Conservation (phyloP, 1,284 basidiomycete species). For the Cerrena zonata region DNA sequence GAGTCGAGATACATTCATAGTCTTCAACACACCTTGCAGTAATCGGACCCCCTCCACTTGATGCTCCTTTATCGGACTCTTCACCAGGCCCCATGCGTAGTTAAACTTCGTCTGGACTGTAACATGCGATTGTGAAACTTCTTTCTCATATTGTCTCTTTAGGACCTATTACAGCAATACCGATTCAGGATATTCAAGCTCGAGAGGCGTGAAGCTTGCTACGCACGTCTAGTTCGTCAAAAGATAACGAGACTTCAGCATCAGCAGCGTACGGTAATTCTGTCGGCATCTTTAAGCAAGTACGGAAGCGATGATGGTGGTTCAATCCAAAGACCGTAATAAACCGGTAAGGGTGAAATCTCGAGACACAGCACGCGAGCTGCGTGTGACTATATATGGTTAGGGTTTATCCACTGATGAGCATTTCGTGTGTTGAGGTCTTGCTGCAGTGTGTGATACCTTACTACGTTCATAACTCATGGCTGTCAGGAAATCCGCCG, state of each 20-base stretch:
- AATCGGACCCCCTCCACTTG: slow-evolving; percentile 88
- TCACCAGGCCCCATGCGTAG: slow-evolving; percentile 93
- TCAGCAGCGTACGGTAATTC: slow-evolving; percentile 96
- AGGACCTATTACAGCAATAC: slow-evolving; percentile 54
- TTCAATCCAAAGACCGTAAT: too few relatives aligned
- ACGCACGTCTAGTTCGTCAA: slow-evolving; percentile 81
- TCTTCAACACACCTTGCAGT: slow-evolving; percentile 68
- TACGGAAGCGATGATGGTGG: too few relatives aligned
- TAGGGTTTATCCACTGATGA: not conserved
- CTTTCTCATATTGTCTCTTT: slow-evolving; percentile 82
- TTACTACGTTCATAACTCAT: not conserved
- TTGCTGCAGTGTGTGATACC: not conserved
- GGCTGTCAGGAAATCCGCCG: not conserved
- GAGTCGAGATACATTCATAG: not conserved
- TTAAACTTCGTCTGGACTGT: slow-evolving; percentile 98
- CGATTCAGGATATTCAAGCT: slow-evolving; percentile 1
- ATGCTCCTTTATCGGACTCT: slow-evolving; percentile 75
- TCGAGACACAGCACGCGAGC: not conserved
- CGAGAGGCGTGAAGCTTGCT: not conserved
- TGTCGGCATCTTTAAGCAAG: slow-evolving; percentile 47
- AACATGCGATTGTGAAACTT: slow-evolving; percentile 78
- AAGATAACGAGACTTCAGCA: slow-evolving; percentile 82
- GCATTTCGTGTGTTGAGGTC: not conserved
- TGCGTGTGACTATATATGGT: not conserved
- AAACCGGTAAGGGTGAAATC: too few relatives aligned